Conservation (phyloP, 805 yeast species). For the Zygosaccharomyces pseudorouxii region DNA sequence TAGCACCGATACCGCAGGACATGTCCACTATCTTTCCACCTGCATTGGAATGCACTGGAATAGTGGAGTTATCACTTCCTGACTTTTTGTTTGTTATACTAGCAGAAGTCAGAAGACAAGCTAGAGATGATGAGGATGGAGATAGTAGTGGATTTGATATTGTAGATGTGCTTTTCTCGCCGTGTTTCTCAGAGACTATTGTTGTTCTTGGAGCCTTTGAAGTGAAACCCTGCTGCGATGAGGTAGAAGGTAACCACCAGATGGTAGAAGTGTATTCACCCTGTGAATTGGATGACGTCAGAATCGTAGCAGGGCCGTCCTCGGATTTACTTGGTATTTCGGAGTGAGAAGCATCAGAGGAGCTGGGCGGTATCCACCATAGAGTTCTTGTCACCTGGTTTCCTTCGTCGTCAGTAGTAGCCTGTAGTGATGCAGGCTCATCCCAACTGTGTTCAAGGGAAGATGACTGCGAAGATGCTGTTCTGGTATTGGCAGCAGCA, state of each 20-base stretch:
- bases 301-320: constrained; percentile 21
- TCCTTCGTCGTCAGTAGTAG: constrained; percentile 22
- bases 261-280: constrained; percentile 28
- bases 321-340: not conserved
- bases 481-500: not conserved
- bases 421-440: not conserved
- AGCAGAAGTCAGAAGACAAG: not conserved
- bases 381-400: constrained; percentile 18
- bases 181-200: not conserved
- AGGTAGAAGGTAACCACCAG: constrained; percentile 33
- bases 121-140: not conserved
- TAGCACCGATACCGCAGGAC: constrained; percentile 16
- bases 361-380: constrained; percentile 16
- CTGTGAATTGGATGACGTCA: constrained; percentile 20
- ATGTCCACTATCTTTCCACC: constrained; percentile 6
- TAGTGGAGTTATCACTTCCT: constrained; percentile 5
- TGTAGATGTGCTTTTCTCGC: not conserved
- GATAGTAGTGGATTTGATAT: not conserved
- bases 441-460: not conserved
- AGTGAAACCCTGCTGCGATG: constrained; percentile 1
- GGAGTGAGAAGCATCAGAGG: not conserved
- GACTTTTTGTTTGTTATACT: not conserved
- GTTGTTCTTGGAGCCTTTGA: constrained; percentile 1
- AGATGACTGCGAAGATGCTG: not conserved
- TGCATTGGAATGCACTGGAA: constrained; percentile 14